These are phyloP conservation scores for Penicillium corylophilum DNA, from an alignment of 2,329 filamentous ascomycete genomes.

Conservation along the genomic window DNA sequence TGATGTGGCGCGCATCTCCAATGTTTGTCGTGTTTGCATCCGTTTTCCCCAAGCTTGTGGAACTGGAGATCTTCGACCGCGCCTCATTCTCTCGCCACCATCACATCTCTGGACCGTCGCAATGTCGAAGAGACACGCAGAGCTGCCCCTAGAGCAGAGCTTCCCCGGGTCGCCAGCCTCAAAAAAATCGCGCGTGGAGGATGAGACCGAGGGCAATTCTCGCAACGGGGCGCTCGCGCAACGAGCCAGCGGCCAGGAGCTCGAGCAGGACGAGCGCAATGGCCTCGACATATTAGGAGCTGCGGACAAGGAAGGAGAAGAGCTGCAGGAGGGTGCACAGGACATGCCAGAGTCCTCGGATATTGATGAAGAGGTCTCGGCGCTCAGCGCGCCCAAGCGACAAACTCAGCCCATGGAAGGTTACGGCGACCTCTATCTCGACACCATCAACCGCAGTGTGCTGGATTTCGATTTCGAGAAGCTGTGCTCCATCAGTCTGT, in stretches of 20 bases:
- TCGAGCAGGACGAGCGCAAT: constrained; percentile 38
- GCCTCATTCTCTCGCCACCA: constrained; percentile 9
- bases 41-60: constrained; percentile 10
- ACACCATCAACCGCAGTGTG: constrained; percentile 89
- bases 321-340: constrained; percentile 34
- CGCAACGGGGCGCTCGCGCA: constrained; percentile 28
- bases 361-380: constrained; percentile 38
- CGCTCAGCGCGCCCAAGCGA: constrained; percentile 49
- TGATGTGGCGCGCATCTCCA: neutral
- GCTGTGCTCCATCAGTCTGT: constrained; percentile 90
- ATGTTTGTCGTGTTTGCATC: neutral
- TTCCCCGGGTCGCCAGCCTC: constrained; percentile 41
- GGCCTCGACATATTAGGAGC: constrained; percentile 51
- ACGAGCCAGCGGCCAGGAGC: constrained; percentile 30
- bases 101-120: constrained; percentile 12
- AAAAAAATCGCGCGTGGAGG: constrained; percentile 46
- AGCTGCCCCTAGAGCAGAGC: constrained; percentile 41
- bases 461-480: constrained; percentile 99
- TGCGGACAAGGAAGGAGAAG: constrained; percentile 68
- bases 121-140: constrained; percentile 51
- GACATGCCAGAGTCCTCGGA: constrained; percentile 30
- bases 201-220: constrained; percentile 27
- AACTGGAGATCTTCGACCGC: constrained; percentile 22
- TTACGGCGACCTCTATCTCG: constrained; percentile 94
- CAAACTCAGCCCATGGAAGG: constrained; percentile 79